These are phyloP conservation scores for Asterochloris sp. DNA, from an alignment of 139 green algal genomes.

Conservation along the genomic window DNA sequence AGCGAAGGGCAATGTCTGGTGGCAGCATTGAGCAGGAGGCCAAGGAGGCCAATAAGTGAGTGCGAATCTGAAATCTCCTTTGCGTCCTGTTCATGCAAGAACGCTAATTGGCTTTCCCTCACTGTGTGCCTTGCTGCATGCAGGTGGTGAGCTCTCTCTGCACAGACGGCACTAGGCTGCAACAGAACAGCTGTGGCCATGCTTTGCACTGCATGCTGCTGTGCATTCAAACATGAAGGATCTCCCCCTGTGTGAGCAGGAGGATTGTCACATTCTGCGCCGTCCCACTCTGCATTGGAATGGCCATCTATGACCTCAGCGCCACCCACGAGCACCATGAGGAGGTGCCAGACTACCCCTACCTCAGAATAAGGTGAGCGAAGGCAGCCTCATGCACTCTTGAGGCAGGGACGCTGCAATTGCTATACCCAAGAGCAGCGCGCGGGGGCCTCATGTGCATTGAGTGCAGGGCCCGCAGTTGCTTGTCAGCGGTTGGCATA, in stretches of 20 bases:
- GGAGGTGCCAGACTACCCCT: conserved; percentile 14
- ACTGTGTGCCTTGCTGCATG: background rate
- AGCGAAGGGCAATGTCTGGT: background rate
- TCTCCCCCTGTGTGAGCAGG: background rate
- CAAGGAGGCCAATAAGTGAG: background rate
- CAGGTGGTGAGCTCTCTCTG: background rate
- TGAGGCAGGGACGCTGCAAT: no score
- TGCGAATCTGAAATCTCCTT: background rate
- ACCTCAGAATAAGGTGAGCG: conserved; percentile 6
- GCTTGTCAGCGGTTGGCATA: no score
- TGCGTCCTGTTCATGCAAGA: background rate
- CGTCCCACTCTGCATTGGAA: conserved; percentile 6
- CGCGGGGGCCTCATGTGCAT: no score
- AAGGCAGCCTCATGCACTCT: no score
- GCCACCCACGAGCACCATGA: conserved; percentile 10
- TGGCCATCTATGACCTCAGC: background rate
- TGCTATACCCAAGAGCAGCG: no score
- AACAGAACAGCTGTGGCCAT: background rate
- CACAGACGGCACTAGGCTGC: background rate
- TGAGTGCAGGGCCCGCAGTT: no score
- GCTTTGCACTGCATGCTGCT: background rate
- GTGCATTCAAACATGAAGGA: background rate
- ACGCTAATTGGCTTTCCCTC: background rate
- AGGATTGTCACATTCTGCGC: conserved; percentile 14
- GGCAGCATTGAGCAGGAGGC: no score